Percentiles rank a stretch among this genome's conserved stretches.
Evolutionary conservation across 1,284 basidiomycete species (phyloP).

Genomic region (Leccinum solheimii): DNA sequence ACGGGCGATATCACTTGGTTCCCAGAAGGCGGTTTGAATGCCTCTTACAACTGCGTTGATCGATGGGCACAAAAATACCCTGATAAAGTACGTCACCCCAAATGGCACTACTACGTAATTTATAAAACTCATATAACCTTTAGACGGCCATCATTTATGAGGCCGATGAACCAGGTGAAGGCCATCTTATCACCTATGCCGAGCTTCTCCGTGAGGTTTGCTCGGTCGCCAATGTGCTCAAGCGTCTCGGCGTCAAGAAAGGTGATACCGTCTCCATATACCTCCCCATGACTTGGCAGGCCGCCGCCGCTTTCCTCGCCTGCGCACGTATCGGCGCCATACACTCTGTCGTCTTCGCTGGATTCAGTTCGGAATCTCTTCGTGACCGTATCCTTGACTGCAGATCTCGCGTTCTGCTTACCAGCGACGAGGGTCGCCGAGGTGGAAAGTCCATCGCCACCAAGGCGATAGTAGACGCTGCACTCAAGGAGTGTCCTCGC

Average conservation of each 20-base stretch:
- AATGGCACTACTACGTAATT: not conserved
- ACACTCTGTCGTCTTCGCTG: constrained; percentile 98
- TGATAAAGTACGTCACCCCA: constrained; percentile 61
- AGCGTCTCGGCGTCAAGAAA: constrained; percentile 88
- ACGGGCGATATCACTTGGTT: constrained; percentile 96
- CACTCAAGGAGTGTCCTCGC: constrained; percentile 79
- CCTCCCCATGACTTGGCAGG: constrained; percentile 89
- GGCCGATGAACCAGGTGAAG: constrained; percentile 90
- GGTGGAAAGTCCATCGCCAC: constrained; percentile 96
- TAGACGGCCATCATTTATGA: constrained; percentile 97
- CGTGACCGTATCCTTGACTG: constrained; percentile 94
- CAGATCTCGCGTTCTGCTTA: constrained; percentile 88
- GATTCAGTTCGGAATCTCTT: constrained; percentile 96
- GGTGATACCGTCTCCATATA: constrained; percentile 95
- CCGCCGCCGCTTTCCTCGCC: constrained; percentile 93
- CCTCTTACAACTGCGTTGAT: constrained; percentile 97
- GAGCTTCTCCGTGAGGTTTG: constrained; percentile 92
- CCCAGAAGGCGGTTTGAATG: constrained; percentile 86
- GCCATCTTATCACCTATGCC: constrained; percentile 75
- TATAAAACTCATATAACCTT: not conserved
- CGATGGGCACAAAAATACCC: constrained; percentile 93
- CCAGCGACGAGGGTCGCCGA: constrained; percentile 92
- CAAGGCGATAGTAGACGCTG: constrained; percentile 94
- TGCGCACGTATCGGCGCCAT: constrained; percentile 97
- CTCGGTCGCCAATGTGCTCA: constrained; percentile 90